A percentile compares a stretch with the other conserved stretches of the same genome.
Evolutionary conservation across 2,329 filamentous ascomycete species (phyloP).

Genomic region (Colletotrichum abscissum): DNA sequence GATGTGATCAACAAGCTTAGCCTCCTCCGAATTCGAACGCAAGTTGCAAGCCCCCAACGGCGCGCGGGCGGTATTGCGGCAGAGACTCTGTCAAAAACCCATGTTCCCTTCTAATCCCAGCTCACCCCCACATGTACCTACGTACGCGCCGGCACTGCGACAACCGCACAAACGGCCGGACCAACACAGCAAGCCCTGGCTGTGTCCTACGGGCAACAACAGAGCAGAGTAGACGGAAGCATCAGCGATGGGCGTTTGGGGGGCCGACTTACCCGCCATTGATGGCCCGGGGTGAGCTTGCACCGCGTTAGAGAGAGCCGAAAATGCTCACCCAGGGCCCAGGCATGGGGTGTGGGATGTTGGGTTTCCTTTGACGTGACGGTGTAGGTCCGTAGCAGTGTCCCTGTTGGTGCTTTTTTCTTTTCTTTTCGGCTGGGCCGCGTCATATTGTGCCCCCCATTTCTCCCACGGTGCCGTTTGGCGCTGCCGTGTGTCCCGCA

Average conservation of each 20-base stretch:
- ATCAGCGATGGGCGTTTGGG: not conserved
- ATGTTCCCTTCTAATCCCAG: not conserved
- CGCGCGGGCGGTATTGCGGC: not conserved
- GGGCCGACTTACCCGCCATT: not conserved
- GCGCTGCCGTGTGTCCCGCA: constrained; percentile 25
- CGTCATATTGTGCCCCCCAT: constrained; percentile 17
- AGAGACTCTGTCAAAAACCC: not conserved
- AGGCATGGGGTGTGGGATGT: no score
- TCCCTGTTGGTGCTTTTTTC: not conserved
- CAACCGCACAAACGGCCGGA: not conserved
- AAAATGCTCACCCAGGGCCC: no score
- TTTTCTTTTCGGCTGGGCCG: constrained; percentile 15
- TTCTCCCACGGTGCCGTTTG: not conserved
- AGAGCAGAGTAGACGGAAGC: not conserved
- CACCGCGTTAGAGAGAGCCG: not conserved
- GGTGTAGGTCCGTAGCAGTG: not conserved
- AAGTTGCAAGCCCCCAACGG: not conserved
- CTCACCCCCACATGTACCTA: not conserved
- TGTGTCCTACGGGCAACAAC: no score
- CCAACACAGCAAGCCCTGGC: not conserved
- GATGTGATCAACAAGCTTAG: constrained; percentile 1
- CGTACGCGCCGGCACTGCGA: constrained; percentile 14
- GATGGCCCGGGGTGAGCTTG: not conserved
- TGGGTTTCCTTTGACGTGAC: no score
- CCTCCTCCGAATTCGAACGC: constrained; percentile 3